Base-by-base conservation (phyloP, 2,329 filamentous ascomycete genomes). In the Trichoderma oligosporum region DNA sequence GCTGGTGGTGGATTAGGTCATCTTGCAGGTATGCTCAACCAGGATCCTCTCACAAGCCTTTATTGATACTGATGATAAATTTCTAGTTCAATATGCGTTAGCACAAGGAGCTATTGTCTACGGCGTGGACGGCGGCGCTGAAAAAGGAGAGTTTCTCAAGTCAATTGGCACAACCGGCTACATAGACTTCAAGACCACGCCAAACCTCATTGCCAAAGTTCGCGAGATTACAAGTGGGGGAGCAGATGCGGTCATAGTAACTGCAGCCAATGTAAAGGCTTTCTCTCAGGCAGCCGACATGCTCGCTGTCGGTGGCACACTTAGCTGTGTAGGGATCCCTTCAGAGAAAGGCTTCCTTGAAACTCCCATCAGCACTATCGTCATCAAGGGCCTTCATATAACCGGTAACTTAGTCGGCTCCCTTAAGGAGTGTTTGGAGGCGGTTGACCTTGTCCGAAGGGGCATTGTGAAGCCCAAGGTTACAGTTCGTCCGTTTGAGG, bases 351-450 rank as follows among this genome's bases (percentile, higher is more conserved):
- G 56, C 6, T 61, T 44, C 25, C 46, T 62, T 3, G 59, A 62
- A 25, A 60, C 61, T 7, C 59, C 59, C 12, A 61, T 62, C 45
- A 61, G 59, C 35, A 42, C 52, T 35, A 62, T 62, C 22, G 61
- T 59, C 0, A 59, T 61, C 44, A 61, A 57, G 22, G 59, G 59
- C 0, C 48, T 62, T 12, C 53, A 61, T 22, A 62, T 62, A 18
- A 62, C 57, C 3, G 57, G 61, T 2, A 61, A 61, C 20, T n/a
- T 61, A 18, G 55, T 61, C 31, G 60, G 61, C 12, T 61, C 60
- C n/a, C 58, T 63, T 22, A 63, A 63, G 25, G 61, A 62, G 12
- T 63, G 58, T 31, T 39, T 61, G 11, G 59, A 61, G 27, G 58
- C 59, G 3, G 59, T 61, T 12, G 61, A 61, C 18, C 49, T 61